Base-by-base conservation (phyloP, 306 rosid species). In the Vicia sativa region DNA sequence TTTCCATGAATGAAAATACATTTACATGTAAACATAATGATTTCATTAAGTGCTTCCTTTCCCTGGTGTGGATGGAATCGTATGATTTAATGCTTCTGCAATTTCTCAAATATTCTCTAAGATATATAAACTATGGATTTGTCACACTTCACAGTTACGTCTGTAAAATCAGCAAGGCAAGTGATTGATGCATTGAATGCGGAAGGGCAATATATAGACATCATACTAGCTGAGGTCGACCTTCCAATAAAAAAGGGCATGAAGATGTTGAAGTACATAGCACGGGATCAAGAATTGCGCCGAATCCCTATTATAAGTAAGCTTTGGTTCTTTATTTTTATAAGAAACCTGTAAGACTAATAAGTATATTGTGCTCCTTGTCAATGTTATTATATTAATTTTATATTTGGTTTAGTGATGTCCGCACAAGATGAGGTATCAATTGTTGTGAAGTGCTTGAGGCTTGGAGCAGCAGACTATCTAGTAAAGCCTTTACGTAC, bases 381-480 rank as follows among this genome's bases (percentile, higher is more conserved):
- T 67, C 48, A 66, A 62, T 67, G 68, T 78, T 72, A 49, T 77
- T 64, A 46, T 75, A 53, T 76, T 45, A 48, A 74, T 63, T 52
- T 54, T 72, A 43, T 78, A 37, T 80, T 77, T 18, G 16, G 71
- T 54, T 68, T 64, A 95, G 99, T 95, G 97, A 95, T 95, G 96
- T 95, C 99, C 23, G 93, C 97, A 67, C 87, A 84, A 75, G 99
- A 95, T 67, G 97, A 95, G 82, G 91, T 90, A 65, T 85, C 99
- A 61, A 64, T 87, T 79, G 99, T 95, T 72, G 99, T 95, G 28
- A 95, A 90, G 85, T 95, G 99, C 89, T 74, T 90, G 89, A 87
- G 88, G 84, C 96, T 90, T 26, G 99, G 99, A 82, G 99, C 97
- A 34, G 97, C 97, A 0, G 97, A 95, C 85, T 95, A 95, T 87